phyloP scores from a whole-genome alignment of 768 basidiomycete genomes.

The Boletus rubropictus region DNA sequence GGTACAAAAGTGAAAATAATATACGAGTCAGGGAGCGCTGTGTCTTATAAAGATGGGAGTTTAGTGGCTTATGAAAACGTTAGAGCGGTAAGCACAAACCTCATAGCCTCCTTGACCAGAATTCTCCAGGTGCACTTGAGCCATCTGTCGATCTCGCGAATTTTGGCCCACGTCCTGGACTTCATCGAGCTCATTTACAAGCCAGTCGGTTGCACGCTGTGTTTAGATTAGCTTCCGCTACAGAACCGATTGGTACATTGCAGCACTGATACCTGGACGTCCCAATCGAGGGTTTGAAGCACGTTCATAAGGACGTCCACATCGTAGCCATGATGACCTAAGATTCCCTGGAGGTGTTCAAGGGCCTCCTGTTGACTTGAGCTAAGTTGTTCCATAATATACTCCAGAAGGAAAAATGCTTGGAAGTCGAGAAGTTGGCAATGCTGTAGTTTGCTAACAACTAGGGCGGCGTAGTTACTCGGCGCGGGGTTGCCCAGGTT shows the following conservation, averaged over 20 bases:
- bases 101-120: constrained; percentile 1
- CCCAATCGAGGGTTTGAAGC: not conserved
- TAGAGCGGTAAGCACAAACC: not conserved
- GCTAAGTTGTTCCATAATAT: not conserved
- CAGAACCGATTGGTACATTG: not conserved
- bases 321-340: not conserved
- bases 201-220: not conserved
- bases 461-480: no score
- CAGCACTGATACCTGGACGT: not conserved
- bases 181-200: not conserved
- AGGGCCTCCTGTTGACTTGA: not conserved
- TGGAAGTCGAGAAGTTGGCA: no score
- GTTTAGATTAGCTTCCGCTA: not conserved
- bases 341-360: not conserved
- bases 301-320: not conserved
- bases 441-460: no score
- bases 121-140: not conserved
- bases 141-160: not conserved
- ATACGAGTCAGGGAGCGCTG: constrained; percentile 8
- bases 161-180: not conserved
- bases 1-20: constrained; percentile 39
- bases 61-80: not conserved
- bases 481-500: no score
- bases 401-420: no score
- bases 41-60: not conserved